Evolutionary conservation across 2,329 filamentous ascomycete genomes (phyloP).

Genomic region (Dothistroma pini): DNA sequence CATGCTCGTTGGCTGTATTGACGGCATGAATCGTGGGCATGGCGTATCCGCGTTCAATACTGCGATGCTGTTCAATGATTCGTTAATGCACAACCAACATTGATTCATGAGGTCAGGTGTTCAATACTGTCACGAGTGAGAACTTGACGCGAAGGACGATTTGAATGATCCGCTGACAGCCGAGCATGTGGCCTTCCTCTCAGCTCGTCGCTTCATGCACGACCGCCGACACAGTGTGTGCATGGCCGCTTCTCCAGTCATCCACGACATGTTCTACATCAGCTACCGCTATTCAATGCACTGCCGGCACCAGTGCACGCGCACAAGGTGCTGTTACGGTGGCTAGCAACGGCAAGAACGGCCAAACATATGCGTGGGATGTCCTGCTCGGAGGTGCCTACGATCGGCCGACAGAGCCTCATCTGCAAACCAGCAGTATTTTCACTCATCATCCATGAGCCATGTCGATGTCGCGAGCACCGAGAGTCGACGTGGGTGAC

Average conservation of each 20-base stretch:
- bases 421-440: background rate
- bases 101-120: no score
- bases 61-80: no score
- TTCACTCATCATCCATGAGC: background rate
- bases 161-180: no score
- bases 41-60: no score
- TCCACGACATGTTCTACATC: background rate
- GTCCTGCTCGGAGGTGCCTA: slow-evolving; percentile 5
- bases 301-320: background rate
- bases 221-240: background rate
- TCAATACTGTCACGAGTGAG: no score
- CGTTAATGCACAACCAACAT: no score
- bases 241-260: background rate
- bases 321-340: background rate
- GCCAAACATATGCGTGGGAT: slow-evolving; percentile 2
- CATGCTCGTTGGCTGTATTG: no score
- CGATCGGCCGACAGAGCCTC: background rate
- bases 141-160: no score
- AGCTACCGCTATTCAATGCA: background rate
- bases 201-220: background rate
- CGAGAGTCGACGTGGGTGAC: background rate
- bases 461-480: background rate
- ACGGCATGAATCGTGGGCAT: no score
- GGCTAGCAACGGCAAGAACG: background rate
- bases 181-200: background rate